Conservation (phyloP, 345 rosid genomes). For the Populus nigra region DNA sequence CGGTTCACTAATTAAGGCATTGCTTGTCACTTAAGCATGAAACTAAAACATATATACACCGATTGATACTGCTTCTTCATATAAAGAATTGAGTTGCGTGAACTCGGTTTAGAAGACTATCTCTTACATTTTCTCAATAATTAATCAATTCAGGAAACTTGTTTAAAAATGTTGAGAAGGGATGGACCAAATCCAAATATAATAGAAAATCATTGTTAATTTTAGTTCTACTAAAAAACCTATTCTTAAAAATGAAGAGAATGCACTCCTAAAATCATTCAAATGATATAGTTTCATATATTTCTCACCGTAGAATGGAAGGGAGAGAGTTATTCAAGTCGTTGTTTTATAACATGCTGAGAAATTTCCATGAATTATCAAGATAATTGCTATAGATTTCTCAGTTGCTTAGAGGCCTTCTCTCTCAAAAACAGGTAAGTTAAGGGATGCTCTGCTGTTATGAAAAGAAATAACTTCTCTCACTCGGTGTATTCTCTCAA, state of each 20-base stretch:
- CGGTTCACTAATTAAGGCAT: conserved; percentile 23
- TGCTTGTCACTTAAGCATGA: conserved; percentile 38
- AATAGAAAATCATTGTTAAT: too few species aligned
- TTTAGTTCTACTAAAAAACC: too few species aligned
- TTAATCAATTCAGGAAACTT: neutral
- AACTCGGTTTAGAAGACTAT: neutral
- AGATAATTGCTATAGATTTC: neutral
- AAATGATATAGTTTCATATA: too few species aligned
- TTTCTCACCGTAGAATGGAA: too few species aligned
- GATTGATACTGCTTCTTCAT: too few species aligned
- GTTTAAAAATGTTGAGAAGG: neutral
- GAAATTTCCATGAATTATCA: neutral
- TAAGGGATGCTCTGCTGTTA: neutral
- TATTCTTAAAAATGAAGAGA: too few species aligned
- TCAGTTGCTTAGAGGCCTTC: neutral
- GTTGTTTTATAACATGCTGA: neutral
- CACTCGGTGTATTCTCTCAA: neutral
- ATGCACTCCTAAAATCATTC: too few species aligned
- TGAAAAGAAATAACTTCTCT: neutral
- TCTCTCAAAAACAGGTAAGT: neutral
- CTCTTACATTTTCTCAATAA: neutral
- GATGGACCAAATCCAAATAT: too few species aligned
- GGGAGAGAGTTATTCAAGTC: too few species aligned
- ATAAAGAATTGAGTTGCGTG: conserved; percentile 7
- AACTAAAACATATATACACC: too few species aligned